Evolutionary conservation across 1,284 basidiomycete species (phyloP).

Genomic region (Apiotrichum veenhuisii): DNA sequence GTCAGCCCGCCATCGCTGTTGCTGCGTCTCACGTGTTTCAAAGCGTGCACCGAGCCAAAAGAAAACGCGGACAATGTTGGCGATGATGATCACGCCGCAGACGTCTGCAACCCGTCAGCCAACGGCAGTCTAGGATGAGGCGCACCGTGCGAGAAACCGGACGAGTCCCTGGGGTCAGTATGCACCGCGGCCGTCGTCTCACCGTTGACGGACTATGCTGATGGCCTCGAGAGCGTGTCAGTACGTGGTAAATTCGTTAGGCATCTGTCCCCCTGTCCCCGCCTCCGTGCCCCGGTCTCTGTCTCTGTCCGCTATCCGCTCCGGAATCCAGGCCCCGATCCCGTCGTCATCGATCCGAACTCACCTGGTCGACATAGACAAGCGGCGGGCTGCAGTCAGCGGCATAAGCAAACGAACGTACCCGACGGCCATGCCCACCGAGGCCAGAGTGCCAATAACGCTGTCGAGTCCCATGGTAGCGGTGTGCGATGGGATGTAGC

Average conservation of each 20-base stretch:
- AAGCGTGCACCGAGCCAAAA: constrained; percentile 55
- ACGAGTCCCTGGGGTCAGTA: constrained; percentile 42
- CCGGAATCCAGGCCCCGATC: too few relatives aligned
- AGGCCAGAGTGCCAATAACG: constrained; percentile 38
- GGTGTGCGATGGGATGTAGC: not conserved
- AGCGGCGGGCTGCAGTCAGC: constrained; percentile 47
- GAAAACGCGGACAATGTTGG: constrained; percentile 50
- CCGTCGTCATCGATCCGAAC: constrained; percentile 8
- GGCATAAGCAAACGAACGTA: constrained; percentile 14
- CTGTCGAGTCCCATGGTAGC: not conserved
- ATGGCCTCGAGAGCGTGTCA: constrained; percentile 34
- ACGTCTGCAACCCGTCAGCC: constrained; percentile 29
- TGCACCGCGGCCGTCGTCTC: constrained; percentile 9
- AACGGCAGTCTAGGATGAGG: not conserved
- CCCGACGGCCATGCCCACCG: constrained; percentile 50
- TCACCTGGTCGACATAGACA: constrained; percentile 51
- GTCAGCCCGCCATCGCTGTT: not conserved
- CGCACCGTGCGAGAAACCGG: constrained; percentile 48
- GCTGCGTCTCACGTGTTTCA: constrained; percentile 47
- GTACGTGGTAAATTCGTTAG: constrained; percentile 13
- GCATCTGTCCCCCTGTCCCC: too few relatives aligned
- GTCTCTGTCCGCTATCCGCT: too few relatives aligned
- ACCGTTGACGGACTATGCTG: constrained; percentile 52
- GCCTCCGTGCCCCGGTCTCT: too few relatives aligned
- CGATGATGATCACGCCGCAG: constrained; percentile 47